Percentiles rank a stretch among this genome's conserved stretches.
Conservation (phyloP, 2,329 filamentous ascomycete species). For the Alternaria incomplexa region DNA sequence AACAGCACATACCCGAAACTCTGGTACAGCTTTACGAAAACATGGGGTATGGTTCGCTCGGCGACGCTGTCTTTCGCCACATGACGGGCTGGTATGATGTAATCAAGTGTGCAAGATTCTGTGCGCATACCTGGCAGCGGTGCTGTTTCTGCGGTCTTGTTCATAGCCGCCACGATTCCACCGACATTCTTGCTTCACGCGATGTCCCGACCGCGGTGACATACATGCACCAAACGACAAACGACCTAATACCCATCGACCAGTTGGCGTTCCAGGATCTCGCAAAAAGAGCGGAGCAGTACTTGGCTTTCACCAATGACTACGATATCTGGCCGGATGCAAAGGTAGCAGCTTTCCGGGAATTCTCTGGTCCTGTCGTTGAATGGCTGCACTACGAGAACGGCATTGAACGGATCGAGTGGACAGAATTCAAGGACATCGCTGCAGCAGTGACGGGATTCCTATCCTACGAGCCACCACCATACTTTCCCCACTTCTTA, state of each 20-base stretch:
- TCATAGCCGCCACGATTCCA: too few species aligned
- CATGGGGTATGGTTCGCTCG: too few species aligned
- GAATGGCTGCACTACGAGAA: background rate
- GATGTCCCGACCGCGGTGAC: background rate
- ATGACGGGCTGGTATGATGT: too few species aligned
- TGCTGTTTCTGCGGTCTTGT: too few species aligned
- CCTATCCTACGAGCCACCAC: background rate
- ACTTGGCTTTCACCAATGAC: background rate
- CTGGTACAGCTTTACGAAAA: too few species aligned
- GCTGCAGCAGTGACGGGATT: background rate
- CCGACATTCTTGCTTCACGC: background rate
- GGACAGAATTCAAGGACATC: background rate
- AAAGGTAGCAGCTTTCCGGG: background rate
- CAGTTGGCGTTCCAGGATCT: background rate
- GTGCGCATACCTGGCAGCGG: too few species aligned
- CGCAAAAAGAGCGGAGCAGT: background rate
- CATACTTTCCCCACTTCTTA: background rate
- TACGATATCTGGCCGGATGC: background rate
- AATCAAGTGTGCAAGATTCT: too few species aligned
- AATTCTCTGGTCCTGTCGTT: background rate
- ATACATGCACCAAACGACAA: background rate
- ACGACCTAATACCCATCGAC: accelerated
- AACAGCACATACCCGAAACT: too few species aligned
- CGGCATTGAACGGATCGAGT: background rate
- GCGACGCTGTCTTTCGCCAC: too few species aligned